Percentiles rank a stretch among this genome's conserved stretches.
Evolutionary conservation across 2,329 filamentous ascomycete genomes (phyloP).

Genomic region (Phyllosticta capitalensis): DNA sequence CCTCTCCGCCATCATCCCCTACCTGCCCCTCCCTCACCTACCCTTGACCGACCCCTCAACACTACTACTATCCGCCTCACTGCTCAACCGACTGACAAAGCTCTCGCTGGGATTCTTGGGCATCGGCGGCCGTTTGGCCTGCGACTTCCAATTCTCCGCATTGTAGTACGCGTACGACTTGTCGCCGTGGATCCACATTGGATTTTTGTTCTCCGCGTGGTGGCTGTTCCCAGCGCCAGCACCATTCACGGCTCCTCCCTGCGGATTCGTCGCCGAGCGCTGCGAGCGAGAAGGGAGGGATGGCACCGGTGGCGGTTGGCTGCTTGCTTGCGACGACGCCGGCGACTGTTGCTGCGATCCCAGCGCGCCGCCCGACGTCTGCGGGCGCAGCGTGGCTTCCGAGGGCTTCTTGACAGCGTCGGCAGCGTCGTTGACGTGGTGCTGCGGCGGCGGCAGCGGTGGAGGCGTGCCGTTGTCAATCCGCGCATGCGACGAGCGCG

Average conservation of each 20-base stretch:
- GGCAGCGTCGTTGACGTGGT: constrained; percentile 11
- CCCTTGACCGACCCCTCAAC: constrained; percentile 27
- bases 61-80: constrained; percentile 37
- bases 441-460: constrained; percentile 2
- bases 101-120: constrained; percentile 32
- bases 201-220: constrained; percentile 21
- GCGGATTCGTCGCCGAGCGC: background rate
- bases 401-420: background rate
- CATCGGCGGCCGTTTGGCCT: constrained; percentile 8
- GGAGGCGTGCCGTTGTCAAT: constrained; percentile 14
- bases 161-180: constrained; percentile 48
- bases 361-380: constrained; percentile 8
- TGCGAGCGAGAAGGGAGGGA: background rate
- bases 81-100: constrained; percentile 48
- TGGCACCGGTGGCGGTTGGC: background rate
- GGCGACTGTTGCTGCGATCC: constrained; percentile 1
- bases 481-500: constrained; percentile 13
- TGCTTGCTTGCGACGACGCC: background rate
- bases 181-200: constrained; percentile 41
- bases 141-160: constrained; percentile 14
- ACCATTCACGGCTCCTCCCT: background rate
- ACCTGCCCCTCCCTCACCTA: too few relatives aligned
- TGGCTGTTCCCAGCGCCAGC: background rate
- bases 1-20: too few relatives aligned
- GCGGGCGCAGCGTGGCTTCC: background rate